Percentiles rank a stretch among this genome's conserved stretches.
These are phyloP conservation scores for Populus davidiana DNA, from an alignment of 345 rosid species.

Conservation along the genomic window DNA sequence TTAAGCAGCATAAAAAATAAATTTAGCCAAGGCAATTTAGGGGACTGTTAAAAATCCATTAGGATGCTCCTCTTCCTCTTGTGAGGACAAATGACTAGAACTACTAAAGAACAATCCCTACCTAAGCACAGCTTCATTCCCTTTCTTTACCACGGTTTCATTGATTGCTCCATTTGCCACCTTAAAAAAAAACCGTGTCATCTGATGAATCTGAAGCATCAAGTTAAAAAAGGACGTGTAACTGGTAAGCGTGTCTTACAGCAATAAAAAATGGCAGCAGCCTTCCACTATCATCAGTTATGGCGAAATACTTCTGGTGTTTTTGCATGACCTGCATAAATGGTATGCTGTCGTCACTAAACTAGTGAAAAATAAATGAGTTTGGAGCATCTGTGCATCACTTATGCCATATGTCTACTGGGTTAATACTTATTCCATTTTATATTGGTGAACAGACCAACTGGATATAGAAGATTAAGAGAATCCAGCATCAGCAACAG, in stretches of 20 bases:
- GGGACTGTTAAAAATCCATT: not conserved
- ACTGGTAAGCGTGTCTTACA: conserved; percentile 42
- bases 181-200: conserved; percentile 40
- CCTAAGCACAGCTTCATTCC: conserved; percentile 99
- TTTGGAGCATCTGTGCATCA: conserved; percentile 8
- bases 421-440: not conserved
- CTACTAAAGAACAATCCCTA: conserved; percentile 26
- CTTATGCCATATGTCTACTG: too few relatives aligned
- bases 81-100: not conserved
- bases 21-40: not conserved
- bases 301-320: conserved; percentile 87
- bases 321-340: conserved; percentile 84
- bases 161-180: conserved; percentile 92
- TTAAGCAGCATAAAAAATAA: not conserved
- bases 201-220: conserved; percentile 15
- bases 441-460: not conserved
- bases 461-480: not conserved
- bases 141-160: conserved; percentile 72
- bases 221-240: conserved; percentile 13
- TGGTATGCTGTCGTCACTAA: not conserved
- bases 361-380: conserved; percentile 10
- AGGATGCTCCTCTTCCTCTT: not conserved
- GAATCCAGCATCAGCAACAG: not conserved
- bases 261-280: conserved; percentile 85
- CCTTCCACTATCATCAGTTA: conserved; percentile 59